Evolutionary conservation across 2,329 filamentous ascomycete species (phyloP).

Genomic region (Fusarium bactridioides): DNA sequence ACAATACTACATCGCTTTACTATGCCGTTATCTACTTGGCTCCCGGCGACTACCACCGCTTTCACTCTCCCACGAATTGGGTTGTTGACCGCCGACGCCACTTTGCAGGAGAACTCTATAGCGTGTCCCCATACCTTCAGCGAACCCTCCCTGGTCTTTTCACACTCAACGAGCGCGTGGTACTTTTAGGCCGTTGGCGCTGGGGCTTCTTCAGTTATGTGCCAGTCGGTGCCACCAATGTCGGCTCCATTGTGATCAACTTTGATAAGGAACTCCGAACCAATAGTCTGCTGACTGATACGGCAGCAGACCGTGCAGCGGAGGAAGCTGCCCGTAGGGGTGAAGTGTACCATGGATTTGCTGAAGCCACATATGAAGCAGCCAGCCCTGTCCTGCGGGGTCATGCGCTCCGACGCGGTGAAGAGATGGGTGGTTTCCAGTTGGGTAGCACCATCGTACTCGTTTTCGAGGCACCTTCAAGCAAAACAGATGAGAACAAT

Average conservation of each 20-base stretch:
- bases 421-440: constrained; percentile 99
- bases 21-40: constrained; percentile 96
- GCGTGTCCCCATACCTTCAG: constrained; percentile 93
- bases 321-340: constrained; percentile 78
- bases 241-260: constrained; percentile 95
- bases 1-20: constrained; percentile 78
- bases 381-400: constrained; percentile 83
- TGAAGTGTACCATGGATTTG: constrained; percentile 87
- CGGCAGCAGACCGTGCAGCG: constrained; percentile 85
- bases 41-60: constrained; percentile 97
- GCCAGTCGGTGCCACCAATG: constrained; percentile 95
- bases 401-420: constrained; percentile 83
- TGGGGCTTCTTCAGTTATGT: constrained; percentile 98
- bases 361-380: constrained; percentile 85
- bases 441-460: constrained; percentile 94
- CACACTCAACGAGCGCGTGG: constrained; percentile 95
- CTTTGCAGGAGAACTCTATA: constrained; percentile 95
- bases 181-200: constrained; percentile 91
- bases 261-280: constrained; percentile 95
- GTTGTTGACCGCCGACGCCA: constrained; percentile 94
- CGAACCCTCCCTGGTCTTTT: constrained; percentile 92
- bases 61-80: constrained; percentile 95
- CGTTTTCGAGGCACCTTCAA: constrained; percentile 90
- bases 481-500: constrained; percentile 59
- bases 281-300: constrained; percentile 92